Conservation (phyloP, 176 grass and related monocot species). For the Avena eriantha region DNA sequence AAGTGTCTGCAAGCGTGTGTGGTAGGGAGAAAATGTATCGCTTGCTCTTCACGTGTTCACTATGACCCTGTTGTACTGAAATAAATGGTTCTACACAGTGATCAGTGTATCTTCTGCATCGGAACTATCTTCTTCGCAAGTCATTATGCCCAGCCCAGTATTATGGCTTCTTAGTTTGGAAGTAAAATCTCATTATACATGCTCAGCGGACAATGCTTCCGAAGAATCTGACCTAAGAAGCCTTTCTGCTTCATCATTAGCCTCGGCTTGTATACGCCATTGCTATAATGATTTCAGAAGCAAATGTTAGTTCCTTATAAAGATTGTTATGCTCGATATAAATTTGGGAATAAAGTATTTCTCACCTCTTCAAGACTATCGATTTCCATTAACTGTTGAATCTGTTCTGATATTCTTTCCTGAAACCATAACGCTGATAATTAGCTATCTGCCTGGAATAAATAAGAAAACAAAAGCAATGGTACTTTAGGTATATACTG, state of each 20-base stretch:
- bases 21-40: neutral
- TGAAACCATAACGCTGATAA: constrained; percentile 39
- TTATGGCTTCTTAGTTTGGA: neutral
- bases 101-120: neutral
- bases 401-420: constrained; percentile 94
- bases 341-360: constrained; percentile 29
- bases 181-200: constrained; percentile 40
- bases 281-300: constrained; percentile 59
- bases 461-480: constrained; percentile 26
- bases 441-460: constrained; percentile 23
- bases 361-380: constrained; percentile 98
- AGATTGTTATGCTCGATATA: constrained; percentile 12
- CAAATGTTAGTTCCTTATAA: constrained; percentile 22
- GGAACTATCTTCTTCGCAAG: neutral
- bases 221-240: constrained; percentile 81
- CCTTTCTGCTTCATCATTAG: constrained; percentile 98
- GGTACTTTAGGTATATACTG: constrained; percentile 12
- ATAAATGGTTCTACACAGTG: neutral
- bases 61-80: neutral
- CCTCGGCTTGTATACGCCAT: constrained; percentile 97
- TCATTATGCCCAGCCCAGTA: neutral
- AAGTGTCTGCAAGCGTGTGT: neutral
- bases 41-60: neutral
- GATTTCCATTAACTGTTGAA: constrained; percentile 96
- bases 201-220: constrained; percentile 54